These are phyloP conservation scores for Phaeolepiota aurea DNA, from an alignment of 768 basidiomycete genomes.

Conservation along the genomic window DNA sequence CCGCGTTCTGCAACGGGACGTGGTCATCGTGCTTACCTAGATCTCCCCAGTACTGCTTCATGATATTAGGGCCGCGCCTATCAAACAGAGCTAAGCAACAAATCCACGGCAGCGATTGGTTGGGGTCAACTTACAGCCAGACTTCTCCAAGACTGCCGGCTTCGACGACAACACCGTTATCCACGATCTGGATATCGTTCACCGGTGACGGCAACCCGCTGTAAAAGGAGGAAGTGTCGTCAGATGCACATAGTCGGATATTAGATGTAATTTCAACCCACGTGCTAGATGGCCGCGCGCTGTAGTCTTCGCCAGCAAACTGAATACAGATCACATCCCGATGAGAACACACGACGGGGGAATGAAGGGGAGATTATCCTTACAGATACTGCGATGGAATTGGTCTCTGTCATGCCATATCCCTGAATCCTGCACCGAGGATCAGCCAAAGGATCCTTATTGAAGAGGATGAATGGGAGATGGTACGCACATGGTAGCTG, in stretches of 20 bases:
- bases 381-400: conserved; percentile 47
- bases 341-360: too few relatives aligned
- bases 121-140: conserved; percentile 34
- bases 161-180: conserved; percentile 24
- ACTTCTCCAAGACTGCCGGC: conserved; percentile 37
- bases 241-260: conserved; percentile 1
- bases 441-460: background rate
- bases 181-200: conserved; percentile 46
- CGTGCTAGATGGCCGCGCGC: conserved; percentile 41
- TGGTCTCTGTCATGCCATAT: conserved; percentile 56
- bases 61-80: conserved; percentile 55
- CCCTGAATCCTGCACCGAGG: conserved; percentile 33
- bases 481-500: conserved; percentile 35
- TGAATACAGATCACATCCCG: too few relatives aligned
- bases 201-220: conserved; percentile 52
- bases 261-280: conserved; percentile 17
- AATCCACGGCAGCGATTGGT: background rate
- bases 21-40: conserved; percentile 23
- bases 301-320: conserved; percentile 53
- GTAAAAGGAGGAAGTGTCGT: conserved; percentile 5
- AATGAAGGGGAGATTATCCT: conserved; percentile 12
- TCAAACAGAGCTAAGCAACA: conserved; percentile 2
- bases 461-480: conserved; percentile 1
- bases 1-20: background rate
- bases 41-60: conserved; percentile 57